Evolutionary conservation across 352 stramenopile genomes (phyloP), one percentile per base, ranked within the genome.

Genomic region (Aphanomyces stellatus): DNA sequence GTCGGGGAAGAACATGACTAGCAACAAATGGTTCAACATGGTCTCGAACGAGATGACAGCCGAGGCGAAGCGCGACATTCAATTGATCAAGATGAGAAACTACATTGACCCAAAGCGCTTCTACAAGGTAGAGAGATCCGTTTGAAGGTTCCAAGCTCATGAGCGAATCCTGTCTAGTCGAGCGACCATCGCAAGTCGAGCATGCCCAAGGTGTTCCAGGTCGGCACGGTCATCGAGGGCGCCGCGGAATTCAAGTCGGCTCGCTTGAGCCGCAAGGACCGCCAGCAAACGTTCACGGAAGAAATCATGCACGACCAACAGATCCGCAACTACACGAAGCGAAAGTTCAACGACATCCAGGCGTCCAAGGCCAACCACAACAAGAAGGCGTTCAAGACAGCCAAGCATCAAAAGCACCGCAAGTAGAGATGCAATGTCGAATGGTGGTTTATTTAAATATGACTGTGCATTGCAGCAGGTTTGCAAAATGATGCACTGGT

Each of bases 71-170:
- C 82, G 85, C 4, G 91, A 98, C 75, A 92, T 97, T 63, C 73
- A 82, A n/a, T 70, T 98, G 22, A 84, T 98, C 69, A 88, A 90
- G 8, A 97, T 98, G 84, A 81, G 94, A 49, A 97, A 95, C 71
- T 98, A 98, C 75, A 66, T 98, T 62, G 93, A 98, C 74, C 94
- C 94, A 1, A 98, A 98, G 75, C 96, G 96, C 70, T 98, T 98
- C 64, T 98, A 98, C 91, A 98, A 98, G 85, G 41, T 59, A 41
- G n/a, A n/a, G n/a, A n/a, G n/a, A n/a, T n/a, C n/a, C n/a, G n/a
- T n/a, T n/a, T n/a, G n/a, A n/a, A n/a, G n/a, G n/a, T n/a, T n/a
- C n/a, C n/a, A n/a, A n/a, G n/a, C n/a, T n/a, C n/a, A n/a, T n/a
- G n/a, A n/a, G n/a, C n/a, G n/a, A n/a, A n/a, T n/a, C n/a, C n/a